Conservation (phyloP, 305 asterid species). For the Stenogyne calaminthoides region DNA sequence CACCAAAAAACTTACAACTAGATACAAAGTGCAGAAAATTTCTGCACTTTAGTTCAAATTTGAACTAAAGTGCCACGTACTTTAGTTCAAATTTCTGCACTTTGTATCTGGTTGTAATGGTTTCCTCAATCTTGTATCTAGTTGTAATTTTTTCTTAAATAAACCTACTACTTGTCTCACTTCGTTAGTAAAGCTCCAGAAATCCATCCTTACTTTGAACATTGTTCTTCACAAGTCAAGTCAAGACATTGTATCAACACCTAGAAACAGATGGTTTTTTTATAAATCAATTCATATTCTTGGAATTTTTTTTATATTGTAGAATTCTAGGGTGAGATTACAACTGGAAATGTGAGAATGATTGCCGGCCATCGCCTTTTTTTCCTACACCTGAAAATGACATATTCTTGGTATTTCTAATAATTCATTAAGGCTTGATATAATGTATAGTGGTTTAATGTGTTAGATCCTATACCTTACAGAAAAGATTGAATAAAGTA, state of each 20-base stretch:
- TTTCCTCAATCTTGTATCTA: too few species aligned
- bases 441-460: background rate
- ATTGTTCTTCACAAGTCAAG: background rate
- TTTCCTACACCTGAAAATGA: too few species aligned
- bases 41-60: too few species aligned
- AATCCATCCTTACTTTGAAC: background rate
- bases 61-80: too few species aligned
- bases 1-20: too few species aligned
- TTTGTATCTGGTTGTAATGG: too few species aligned
- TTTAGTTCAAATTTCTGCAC: background rate
- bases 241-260: background rate
- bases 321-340: background rate
- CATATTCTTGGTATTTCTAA: too few species aligned
- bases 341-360: background rate
- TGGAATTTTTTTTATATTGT: background rate
- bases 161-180: too few species aligned
- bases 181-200: background rate
- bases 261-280: too few species aligned
- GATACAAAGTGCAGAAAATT: too few species aligned
- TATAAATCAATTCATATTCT: background rate
- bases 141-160: too few species aligned
- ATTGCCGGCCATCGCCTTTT: background rate
- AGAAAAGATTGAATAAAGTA: background rate
- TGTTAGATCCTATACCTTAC: background rate
- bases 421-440: too few species aligned